A percentile compares a stretch with the other conserved stretches of the same genome.
Conservation (phyloP, 2,329 filamentous ascomycete genomes). For the Eutypa lata region DNA sequence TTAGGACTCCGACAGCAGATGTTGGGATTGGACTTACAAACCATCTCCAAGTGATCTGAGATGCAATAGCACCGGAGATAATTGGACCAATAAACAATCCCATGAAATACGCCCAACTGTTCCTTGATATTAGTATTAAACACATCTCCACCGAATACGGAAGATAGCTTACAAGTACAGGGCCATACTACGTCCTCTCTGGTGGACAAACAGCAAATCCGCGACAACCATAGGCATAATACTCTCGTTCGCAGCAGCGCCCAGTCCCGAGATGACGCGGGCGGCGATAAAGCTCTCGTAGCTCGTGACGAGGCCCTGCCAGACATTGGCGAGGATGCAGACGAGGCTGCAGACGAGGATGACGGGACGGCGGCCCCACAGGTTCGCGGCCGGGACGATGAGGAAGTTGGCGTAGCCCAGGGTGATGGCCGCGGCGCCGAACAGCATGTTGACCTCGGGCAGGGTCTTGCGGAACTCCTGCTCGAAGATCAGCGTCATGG, state of each 20-base stretch:
- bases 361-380: conserved; percentile 30
- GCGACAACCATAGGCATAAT: conserved; percentile 33
- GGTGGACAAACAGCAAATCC: conserved; percentile 29
- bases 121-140: background rate
- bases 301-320: conserved; percentile 27
- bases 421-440: conserved; percentile 29
- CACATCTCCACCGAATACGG: background rate
- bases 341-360: conserved; percentile 28
- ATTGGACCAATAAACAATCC: conserved; percentile 31
- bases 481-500: conserved; percentile 32
- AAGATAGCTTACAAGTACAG: conserved; percentile 23
- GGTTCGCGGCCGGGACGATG: conserved; percentile 28
- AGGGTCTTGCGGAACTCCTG: conserved; percentile 30
- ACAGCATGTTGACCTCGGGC: conserved; percentile 31
- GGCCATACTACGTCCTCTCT: conserved; percentile 25
- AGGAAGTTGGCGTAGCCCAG: conserved; percentile 33
- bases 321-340: conserved; percentile 28
- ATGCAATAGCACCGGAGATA: conserved; percentile 29
- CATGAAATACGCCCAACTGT: conserved; percentile 29
- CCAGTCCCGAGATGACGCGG: conserved; percentile 28
- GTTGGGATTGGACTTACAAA: conserved; percentile 20
- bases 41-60: conserved; percentile 27
- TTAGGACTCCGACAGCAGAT: background rate
- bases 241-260: conserved; percentile 29
- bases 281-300: conserved; percentile 30